These are phyloP conservation scores for Protomyces inouyei DNA, from an alignment of 1,139 yeast species.

Conservation along the genomic window DNA sequence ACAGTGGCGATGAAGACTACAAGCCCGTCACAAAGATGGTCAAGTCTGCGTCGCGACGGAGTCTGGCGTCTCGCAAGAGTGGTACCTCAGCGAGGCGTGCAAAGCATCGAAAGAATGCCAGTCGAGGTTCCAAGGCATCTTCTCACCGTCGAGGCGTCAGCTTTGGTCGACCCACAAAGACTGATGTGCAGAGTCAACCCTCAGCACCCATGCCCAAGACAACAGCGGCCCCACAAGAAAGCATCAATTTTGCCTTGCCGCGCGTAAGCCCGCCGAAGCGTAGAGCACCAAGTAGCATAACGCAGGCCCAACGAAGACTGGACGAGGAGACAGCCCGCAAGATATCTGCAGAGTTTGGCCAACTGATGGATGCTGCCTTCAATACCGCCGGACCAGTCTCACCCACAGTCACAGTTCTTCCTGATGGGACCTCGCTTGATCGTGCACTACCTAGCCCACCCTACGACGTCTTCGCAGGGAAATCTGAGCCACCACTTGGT, in stretches of 20 bases:
- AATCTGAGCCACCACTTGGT: not conserved
- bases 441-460: conserved; percentile 9
- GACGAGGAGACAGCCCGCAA: conserved; percentile 21
- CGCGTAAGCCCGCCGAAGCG: conserved; percentile 15
- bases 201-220: not conserved
- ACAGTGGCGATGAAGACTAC: conserved; percentile 25
- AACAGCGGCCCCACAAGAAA: not conserved
- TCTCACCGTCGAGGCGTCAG: conserved; percentile 21
- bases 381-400: conserved; percentile 2
- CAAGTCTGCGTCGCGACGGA: conserved; percentile 16
- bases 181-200: not conserved
- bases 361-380: conserved; percentile 26
- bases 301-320: not conserved
- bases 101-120: conserved; percentile 18
- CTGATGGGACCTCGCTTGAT: conserved; percentile 15
- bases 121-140: conserved; percentile 17
- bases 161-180: not conserved
- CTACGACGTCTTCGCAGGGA: not conserved
- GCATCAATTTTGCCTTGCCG: conserved; percentile 9
- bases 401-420: conserved; percentile 2
- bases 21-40: conserved; percentile 15
- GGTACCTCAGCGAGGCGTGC: conserved; percentile 9
- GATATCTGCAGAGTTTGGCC: conserved; percentile 28
- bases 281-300: not conserved
- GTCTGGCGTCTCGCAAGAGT: conserved; percentile 17